Evolutionary conservation across 768 basidiomycete species (phyloP).

Genomic region (Naganishia randhawae): DNA sequence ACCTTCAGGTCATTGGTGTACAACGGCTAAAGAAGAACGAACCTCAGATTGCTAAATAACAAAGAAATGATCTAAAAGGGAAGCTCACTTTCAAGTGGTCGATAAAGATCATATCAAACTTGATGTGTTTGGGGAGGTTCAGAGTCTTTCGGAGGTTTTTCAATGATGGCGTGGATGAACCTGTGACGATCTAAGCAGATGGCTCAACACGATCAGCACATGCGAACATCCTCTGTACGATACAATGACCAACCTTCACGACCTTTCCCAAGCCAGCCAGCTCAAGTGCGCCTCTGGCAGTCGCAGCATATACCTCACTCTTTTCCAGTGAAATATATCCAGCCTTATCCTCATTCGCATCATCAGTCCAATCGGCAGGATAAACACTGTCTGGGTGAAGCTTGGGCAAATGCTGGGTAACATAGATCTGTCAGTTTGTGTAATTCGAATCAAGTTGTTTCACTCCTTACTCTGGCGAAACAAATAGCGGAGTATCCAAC

Average conservation of each 20-base stretch:
- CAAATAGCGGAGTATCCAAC: constrained; percentile 48
- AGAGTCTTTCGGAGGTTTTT: constrained; percentile 40
- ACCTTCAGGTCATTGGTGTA: constrained; percentile 48
- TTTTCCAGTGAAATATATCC: constrained; percentile 48
- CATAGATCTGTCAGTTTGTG: background rate
- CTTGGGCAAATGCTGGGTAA: constrained; percentile 36
- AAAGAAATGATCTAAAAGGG: too few species aligned
- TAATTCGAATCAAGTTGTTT: background rate
- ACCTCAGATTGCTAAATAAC: background rate
- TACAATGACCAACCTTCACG: constrained; percentile 37
- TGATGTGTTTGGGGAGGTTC: constrained; percentile 36
- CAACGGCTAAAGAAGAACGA: constrained; percentile 30
- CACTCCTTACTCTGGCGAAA: constrained; percentile 40
- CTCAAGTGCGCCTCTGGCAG: constrained; percentile 40
- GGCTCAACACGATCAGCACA: background rate
- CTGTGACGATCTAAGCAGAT: constrained; percentile 38
- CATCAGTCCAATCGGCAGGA: constrained; percentile 39
- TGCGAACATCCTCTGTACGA: background rate
- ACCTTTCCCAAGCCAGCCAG: constrained; percentile 43
- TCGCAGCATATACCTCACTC: constrained; percentile 42
- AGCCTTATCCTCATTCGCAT: constrained; percentile 35
- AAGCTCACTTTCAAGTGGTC: constrained; percentile 42
- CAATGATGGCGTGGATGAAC: constrained; percentile 39
- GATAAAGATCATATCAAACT: constrained; percentile 49
- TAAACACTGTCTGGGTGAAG: constrained; percentile 37